phyloP scores from a whole-genome alignment of 2,329 filamentous ascomycete genomes.

The Alternaria incomplexa region DNA sequence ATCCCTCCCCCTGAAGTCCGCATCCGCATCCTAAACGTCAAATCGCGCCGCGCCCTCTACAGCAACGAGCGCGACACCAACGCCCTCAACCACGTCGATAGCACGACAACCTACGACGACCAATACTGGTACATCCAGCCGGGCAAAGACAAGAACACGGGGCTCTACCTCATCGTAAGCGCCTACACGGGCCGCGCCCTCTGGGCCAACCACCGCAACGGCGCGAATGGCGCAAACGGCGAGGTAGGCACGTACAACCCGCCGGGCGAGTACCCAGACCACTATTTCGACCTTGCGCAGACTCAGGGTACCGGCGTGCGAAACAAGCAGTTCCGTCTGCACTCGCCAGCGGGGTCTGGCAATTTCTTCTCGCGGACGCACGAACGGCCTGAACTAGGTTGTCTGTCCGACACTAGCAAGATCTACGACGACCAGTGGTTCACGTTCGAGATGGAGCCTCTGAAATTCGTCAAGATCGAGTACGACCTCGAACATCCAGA shows the following conservation, averaged over 20 bases:
- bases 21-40: background rate
- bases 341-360: background rate
- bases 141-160: background rate
- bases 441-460: background rate
- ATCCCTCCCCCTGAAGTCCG: background rate
- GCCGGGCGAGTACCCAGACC: background rate
- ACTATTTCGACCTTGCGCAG: background rate
- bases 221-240: background rate
- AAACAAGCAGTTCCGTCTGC: background rate
- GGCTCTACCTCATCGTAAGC: background rate
- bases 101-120: background rate
- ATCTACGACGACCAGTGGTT: background rate
- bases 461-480: background rate
- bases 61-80: background rate
- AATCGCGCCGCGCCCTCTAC: background rate
- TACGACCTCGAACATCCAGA: background rate
- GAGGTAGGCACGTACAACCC: background rate
- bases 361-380: background rate
- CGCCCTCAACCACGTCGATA: background rate
- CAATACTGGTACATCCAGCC: background rate
- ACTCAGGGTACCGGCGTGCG: background rate
- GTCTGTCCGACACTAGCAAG: background rate
- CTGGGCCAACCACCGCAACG: background rate
- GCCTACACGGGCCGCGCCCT: background rate
- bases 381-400: background rate